phyloP scores from a whole-genome alignment of 768 basidiomycete species.

The Agrocybe chaxingu region DNA sequence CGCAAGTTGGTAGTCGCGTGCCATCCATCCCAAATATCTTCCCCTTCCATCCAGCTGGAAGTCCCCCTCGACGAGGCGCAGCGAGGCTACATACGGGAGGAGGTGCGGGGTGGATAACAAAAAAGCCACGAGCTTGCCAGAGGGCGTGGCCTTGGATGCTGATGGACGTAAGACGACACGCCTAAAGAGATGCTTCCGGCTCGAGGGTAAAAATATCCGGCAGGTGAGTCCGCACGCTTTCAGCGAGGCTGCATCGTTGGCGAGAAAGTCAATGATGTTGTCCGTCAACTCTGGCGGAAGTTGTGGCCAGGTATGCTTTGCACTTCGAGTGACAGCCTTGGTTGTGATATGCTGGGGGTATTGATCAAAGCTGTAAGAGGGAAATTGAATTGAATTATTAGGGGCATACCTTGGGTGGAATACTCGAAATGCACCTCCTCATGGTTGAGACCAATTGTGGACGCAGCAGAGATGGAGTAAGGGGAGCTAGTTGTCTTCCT shows the following conservation, averaged over 20 bases:
- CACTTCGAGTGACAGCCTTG: neutral
- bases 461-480: no score
- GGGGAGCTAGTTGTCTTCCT: no score
- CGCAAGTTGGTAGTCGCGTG: no score
- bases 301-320: neutral
- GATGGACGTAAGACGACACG: neutral
- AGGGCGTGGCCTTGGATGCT: neutral
- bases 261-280: slow-evolving; percentile 6
- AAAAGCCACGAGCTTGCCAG: neutral
- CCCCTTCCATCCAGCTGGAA: no score
- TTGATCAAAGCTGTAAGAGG: no score
- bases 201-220: slow-evolving; percentile 2
- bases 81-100: slow-evolving; percentile 2
- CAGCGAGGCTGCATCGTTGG: slow-evolving; percentile 4
- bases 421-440: no score
- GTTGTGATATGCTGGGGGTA: neutral
- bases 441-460: no score
- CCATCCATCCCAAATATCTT: no score
- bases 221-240: slow-evolving; percentile 1
- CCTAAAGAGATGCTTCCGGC: slow-evolving; percentile 6
- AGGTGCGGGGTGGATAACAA: slow-evolving; percentile 2
- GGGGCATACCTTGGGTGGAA: no score
- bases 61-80: slow-evolving; percentile 1
- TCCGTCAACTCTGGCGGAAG: slow-evolving; percentile 10
- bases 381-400: no score